Evolutionary conservation across 352 stramenopile genomes (phyloP).

Genomic region (Phytophthora hybrid): DNA sequence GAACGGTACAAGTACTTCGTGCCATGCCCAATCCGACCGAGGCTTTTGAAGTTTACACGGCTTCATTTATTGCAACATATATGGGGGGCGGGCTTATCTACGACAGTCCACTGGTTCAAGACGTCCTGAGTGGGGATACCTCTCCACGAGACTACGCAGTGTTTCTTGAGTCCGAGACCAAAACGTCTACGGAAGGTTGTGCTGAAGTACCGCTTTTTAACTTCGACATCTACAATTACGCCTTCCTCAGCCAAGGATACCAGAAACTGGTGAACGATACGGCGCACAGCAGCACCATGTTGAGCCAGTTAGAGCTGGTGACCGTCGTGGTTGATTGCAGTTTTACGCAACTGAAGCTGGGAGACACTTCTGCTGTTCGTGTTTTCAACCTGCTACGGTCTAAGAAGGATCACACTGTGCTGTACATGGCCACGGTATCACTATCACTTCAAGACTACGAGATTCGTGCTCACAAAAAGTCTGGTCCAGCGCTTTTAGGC

Average conservation of each 20-base stretch:
- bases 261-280: not conserved
- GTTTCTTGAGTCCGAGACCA: not conserved
- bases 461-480: not conserved
- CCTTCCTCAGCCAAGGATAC: not conserved
- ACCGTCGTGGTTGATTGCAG: not conserved
- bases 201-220: not conserved
- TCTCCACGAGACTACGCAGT: not conserved
- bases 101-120: not conserved
- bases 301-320: not conserved
- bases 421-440: not conserved
- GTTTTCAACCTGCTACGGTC: not conserved
- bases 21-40: not conserved
- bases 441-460: not conserved
- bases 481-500: not conserved
- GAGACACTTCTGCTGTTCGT: not conserved
- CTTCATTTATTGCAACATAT: not conserved
- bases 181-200: not conserved
- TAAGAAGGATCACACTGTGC: not conserved
- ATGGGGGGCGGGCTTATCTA: not conserved
- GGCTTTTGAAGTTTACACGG: not conserved
- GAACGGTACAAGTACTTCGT: not conserved
- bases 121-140: not conserved
- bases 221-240: not conserved
- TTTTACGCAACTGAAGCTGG: not conserved
- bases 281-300: not conserved